Evolutionary conservation across 768 basidiomycete species (phyloP).

Genomic region (Lentinula aciculospora): DNA sequence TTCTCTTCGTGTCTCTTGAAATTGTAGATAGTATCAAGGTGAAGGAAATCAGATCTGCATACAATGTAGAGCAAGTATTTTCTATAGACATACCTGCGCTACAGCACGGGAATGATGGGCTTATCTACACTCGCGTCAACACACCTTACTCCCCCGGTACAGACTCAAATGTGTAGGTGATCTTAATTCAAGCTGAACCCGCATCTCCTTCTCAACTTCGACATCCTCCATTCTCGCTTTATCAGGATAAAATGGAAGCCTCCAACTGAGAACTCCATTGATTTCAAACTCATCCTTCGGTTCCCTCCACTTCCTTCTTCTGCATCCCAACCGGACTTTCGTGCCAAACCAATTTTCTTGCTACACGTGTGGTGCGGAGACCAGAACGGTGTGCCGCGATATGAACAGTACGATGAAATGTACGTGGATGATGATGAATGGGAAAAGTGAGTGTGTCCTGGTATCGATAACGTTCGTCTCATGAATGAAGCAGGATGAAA

Average conservation of each 20-base stretch:
- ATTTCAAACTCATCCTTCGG: slow-evolving; percentile 93
- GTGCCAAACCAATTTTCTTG: slow-evolving; percentile 80
- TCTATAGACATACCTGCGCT: slow-evolving; percentile 75
- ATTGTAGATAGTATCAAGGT: slow-evolving; percentile 60
- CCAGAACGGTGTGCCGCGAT: slow-evolving; percentile 44
- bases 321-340: slow-evolving; percentile 65
- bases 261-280: slow-evolving; percentile 94
- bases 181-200: neutral
- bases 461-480: neutral
- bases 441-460: slow-evolving; percentile 64
- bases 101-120: slow-evolving; percentile 90
- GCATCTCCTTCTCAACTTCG: slow-evolving; percentile 1
- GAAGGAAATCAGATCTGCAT: slow-evolving; percentile 84
- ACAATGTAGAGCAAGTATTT: slow-evolving; percentile 84
- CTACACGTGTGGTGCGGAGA: slow-evolving; percentile 82
- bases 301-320: slow-evolving; percentile 67
- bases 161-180: slow-evolving; percentile 77
- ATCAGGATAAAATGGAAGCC: slow-evolving; percentile 97
- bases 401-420: slow-evolving; percentile 84
- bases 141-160: slow-evolving; percentile 82
- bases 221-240: neutral
- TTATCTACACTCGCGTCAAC: slow-evolving; percentile 92
- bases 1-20: neutral
- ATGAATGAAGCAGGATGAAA: slow-evolving; percentile 60
- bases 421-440: slow-evolving; percentile 86